phyloP scores from a whole-genome alignment of 2,329 filamentous ascomycete genomes.

The Colletotrichum gloeosporioides region DNA sequence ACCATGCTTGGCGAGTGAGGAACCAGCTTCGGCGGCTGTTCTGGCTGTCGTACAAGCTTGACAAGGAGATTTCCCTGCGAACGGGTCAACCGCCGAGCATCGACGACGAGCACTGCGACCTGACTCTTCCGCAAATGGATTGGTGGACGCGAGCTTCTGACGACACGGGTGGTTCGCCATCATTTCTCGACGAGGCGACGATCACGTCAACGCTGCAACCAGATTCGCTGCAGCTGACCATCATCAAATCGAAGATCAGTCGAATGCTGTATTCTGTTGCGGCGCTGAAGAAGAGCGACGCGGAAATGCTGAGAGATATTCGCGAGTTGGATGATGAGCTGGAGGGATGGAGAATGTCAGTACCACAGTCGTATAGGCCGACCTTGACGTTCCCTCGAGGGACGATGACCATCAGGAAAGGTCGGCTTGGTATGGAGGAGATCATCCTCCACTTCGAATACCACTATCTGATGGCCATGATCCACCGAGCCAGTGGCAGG shows the following conservation, averaged over 20 bases:
- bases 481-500: slow-evolving; percentile 59
- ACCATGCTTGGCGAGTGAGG: slow-evolving; percentile 28
- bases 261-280: slow-evolving; percentile 54
- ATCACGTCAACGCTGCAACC: slow-evolving; percentile 39
- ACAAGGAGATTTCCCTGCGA: slow-evolving; percentile 61
- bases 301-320: slow-evolving; percentile 59
- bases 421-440: slow-evolving; percentile 48
- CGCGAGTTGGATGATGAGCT: slow-evolving; percentile 62
- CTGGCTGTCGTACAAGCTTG: slow-evolving; percentile 59
- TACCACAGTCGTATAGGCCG: slow-evolving; percentile 51
- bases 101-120: slow-evolving; percentile 56
- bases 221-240: slow-evolving; percentile 52
- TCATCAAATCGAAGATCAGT: slow-evolving; percentile 57
- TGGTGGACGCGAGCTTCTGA: not conserved
- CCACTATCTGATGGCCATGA: slow-evolving; percentile 58
- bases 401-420: slow-evolving; percentile 22
- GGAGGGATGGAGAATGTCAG: slow-evolving; percentile 57
- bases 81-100: slow-evolving; percentile 58
- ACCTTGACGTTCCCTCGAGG: slow-evolving; percentile 47
- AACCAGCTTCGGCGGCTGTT: slow-evolving; percentile 49
- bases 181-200: slow-evolving; percentile 4
- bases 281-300: slow-evolving; percentile 54
- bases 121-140: slow-evolving; percentile 50
- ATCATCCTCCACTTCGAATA: slow-evolving; percentile 60
- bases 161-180: slow-evolving; percentile 27